Percentiles rank a stretch among this genome's conserved stretches.
These are phyloP conservation scores for Apodospora peruviana DNA, from an alignment of 495 filamentous ascomycete genomes.

Conservation along the genomic window DNA sequence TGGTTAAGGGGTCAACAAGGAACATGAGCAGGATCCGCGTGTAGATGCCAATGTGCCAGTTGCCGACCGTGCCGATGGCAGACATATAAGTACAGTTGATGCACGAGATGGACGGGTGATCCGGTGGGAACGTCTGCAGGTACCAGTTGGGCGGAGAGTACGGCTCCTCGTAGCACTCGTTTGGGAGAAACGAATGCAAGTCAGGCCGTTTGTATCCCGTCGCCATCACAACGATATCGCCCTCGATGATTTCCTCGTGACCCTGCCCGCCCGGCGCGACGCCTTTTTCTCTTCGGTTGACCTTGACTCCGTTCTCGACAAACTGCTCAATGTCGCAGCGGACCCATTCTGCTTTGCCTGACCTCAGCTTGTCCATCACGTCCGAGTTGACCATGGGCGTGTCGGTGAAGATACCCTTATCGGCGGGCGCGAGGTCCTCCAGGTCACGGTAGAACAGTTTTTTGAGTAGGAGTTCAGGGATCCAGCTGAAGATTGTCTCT, in stretches of 20 bases:
- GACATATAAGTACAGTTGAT: conserved; percentile 83
- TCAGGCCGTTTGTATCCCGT: conserved; percentile 74
- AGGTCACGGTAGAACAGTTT: conserved; percentile 83
- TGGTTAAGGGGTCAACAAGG: conserved; percentile 68
- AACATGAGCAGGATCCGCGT: conserved; percentile 83
- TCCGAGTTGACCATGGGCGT: conserved; percentile 85
- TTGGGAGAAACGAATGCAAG: conserved; percentile 61
- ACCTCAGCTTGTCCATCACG: conserved; percentile 71
- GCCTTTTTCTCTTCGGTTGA: conserved; percentile 66
- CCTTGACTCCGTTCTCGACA: conserved; percentile 56
- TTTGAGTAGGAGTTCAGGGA: conserved; percentile 68
- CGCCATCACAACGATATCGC: conserved; percentile 76
- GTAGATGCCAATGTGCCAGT: conserved; percentile 88
- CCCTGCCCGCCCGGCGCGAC: conserved; percentile 72
- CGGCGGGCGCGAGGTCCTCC: conserved; percentile 64
- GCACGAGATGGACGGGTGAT: conserved; percentile 59
- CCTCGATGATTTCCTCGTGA: conserved; percentile 52
- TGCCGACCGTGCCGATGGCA: conserved; percentile 75
- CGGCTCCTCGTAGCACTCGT: conserved; percentile 61
- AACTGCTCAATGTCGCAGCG: conserved; percentile 71
- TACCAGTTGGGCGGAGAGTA: conserved; percentile 85
- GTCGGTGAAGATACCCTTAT: conserved; percentile 69
- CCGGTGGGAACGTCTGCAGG: conserved; percentile 71
- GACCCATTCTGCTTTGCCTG: conserved; percentile 70
- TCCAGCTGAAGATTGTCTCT: conserved; percentile 68